Evolutionary conservation across 768 basidiomycete genomes (phyloP).

Genomic region (Serendipita sp.): DNA sequence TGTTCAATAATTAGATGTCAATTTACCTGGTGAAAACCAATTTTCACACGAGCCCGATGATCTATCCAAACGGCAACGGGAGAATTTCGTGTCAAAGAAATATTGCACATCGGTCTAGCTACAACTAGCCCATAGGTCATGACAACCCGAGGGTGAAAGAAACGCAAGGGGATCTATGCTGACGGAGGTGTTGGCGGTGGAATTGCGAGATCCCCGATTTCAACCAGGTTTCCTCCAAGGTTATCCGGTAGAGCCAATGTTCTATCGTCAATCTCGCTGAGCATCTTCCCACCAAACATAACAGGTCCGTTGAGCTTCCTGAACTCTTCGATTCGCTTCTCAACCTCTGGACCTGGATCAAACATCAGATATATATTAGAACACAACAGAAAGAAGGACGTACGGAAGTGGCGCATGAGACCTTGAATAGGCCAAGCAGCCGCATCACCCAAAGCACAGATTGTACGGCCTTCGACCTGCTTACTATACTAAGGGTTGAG

Average conservation of each 20-base stretch:
- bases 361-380: background rate
- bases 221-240: slow-evolving; percentile 29
- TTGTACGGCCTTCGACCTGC: slow-evolving; percentile 93
- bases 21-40: background rate
- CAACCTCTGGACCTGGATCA: slow-evolving; percentile 56
- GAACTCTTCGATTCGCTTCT: slow-evolving; percentile 69
- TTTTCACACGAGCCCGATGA: too few species aligned
- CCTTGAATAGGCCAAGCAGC: slow-evolving; percentile 99
- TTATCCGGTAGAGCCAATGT: slow-evolving; percentile 59
- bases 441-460: slow-evolving; percentile 92
- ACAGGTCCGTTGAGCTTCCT: slow-evolving; percentile 63
- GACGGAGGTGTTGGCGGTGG: background rate
- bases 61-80: too few species aligned
- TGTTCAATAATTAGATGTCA: background rate
- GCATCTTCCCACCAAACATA: slow-evolving; percentile 71
- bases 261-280: slow-evolving; percentile 46
- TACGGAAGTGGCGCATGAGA: slow-evolving; percentile 89
- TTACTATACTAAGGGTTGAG: slow-evolving; percentile 35
- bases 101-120: too few species aligned
- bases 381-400: background rate
- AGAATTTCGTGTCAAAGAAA: too few species aligned
- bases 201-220: background rate
- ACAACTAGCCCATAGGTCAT: too few species aligned
- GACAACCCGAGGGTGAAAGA: too few species aligned
- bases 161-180: background rate